Conservation (phyloP, 768 basidiomycete species). For the Kwoniella botswanensis region DNA sequence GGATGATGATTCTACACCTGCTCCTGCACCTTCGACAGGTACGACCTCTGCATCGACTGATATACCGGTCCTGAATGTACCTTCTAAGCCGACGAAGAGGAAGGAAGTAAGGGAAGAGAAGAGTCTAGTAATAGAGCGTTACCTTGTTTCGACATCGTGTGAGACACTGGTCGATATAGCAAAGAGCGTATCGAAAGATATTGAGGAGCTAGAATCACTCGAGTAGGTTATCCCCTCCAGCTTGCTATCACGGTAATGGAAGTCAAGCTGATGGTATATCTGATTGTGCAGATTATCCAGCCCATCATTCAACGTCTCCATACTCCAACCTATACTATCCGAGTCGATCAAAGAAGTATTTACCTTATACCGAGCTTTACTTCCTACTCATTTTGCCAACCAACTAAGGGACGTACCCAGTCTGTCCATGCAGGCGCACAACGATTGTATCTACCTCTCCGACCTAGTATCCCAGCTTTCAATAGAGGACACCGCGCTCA, state of each 20-base stretch:
- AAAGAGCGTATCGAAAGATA: slow-evolving; percentile 35
- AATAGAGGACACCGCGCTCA: not conserved
- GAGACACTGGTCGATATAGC: slow-evolving; percentile 41
- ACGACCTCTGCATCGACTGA: not conserved
- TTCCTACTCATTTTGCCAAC: slow-evolving; percentile 68
- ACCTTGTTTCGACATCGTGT: slow-evolving; percentile 45
- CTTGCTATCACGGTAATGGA: not conserved
- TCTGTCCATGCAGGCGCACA: slow-evolving; percentile 74
- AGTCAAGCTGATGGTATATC: not conserved
- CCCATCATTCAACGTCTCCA: slow-evolving; percentile 60
- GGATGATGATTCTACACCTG: slow-evolving; percentile 26
- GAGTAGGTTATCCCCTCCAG: slow-evolving; percentile 47
- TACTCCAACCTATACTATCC: slow-evolving; percentile 60
- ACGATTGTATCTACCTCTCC: slow-evolving; percentile 74
- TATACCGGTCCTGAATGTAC: not conserved
- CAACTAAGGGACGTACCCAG: slow-evolving; percentile 64
- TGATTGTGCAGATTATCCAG: slow-evolving; percentile 11
- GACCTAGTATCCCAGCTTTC: slow-evolving; percentile 59
- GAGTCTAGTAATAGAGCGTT: slow-evolving; percentile 32
- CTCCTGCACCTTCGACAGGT: not conserved
- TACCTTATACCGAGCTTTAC: slow-evolving; percentile 78
- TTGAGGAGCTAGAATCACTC: slow-evolving; percentile 65
- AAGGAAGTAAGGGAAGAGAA: slow-evolving; percentile 36
- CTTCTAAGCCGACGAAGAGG: slow-evolving; percentile 2
- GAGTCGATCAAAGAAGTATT: slow-evolving; percentile 70